Conservation (phyloP, 371 early-diverging fungal species). For the Actinomortierella ambigua region DNA sequence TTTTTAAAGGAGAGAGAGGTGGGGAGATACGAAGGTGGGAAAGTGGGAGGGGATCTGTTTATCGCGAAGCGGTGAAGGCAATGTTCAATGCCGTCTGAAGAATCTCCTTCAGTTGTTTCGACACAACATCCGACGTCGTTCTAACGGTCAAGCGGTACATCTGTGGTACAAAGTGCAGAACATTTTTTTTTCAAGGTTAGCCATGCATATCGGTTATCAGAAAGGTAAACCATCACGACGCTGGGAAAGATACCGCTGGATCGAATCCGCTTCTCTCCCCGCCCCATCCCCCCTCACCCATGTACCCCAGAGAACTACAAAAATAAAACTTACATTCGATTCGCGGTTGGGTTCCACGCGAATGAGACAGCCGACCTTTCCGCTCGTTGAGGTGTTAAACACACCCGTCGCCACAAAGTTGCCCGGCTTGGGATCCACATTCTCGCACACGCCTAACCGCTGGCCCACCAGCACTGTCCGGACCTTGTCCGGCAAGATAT, state of each 20-base stretch:
- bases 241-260: neutral
- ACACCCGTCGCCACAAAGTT: constrained; percentile 92
- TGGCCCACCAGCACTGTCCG: constrained; percentile 64
- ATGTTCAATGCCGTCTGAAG: constrained; percentile 20
- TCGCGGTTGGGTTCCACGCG: constrained; percentile 89
- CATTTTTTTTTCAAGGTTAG: constrained; percentile 5
- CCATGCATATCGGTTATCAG: neutral
- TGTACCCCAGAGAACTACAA: neutral
- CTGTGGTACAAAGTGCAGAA: constrained; percentile 48
- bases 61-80: no score
- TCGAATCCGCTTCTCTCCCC: neutral
- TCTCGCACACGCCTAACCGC: constrained; percentile 74
- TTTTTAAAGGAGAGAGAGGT: no score
- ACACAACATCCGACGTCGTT: constrained; percentile 84
- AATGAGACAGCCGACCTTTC: constrained; percentile 91
- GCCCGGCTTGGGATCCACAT: constrained; percentile 87
- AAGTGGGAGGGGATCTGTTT: no score
- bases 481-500: constrained; percentile 57
- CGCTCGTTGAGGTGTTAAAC: constrained; percentile 71
- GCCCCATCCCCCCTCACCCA: neutral
- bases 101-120: constrained; percentile 54
- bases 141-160: constrained; percentile 92
- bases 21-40: no score
- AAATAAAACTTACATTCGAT: constrained; percentile 74
- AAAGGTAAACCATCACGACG: neutral